Base-by-base conservation (phyloP, 1,139 yeast genomes). In the Blastobotrys buckinghamii region DNA sequence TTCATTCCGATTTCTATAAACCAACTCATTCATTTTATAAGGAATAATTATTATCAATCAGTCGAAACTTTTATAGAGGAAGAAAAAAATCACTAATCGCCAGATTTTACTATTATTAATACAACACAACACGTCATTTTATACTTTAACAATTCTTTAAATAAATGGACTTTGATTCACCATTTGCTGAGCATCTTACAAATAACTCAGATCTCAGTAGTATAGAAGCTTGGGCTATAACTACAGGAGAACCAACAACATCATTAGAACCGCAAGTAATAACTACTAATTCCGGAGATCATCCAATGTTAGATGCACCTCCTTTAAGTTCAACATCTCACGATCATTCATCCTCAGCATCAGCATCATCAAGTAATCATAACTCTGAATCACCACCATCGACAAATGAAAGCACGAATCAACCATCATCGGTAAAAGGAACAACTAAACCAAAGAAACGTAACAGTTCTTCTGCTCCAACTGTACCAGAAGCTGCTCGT, bases 241-340 rank as follows among this genome's bases (percentile, higher is more conserved):
- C 45, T 16, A 41, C 59, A 59, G 50, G 26, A 39, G 13, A 29
- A 2, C 2, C 37, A n/a, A 7, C 20, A 19, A 34, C 22, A 20
- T 37, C 40, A 15, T 20, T 17, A 19, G 8, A 10, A 24, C 16
- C 30, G 17, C 42, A 16, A 6, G 16, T 34, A 5, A 12, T 17
- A 34, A 19, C 38, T n/a, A 7, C 38, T 6, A 7, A 10, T 17
- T 10, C 38, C 3, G 19, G 49, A 44, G 51, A 56, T 45, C 54
- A 58, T 36, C 54, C 53, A 44, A 54, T 48, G 22, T 7, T 19
- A 10, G 38, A 19, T 4, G 38, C 38, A 19, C 38, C 38, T 6
- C 32, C 32, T 6, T 3, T 12, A 29, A 29, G 9, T 29, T 29
- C 12, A 29, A 3, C 32, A 22, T 7, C 24, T 22, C 24, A 22